Percentiles rank a stretch among this genome's conserved stretches.
Evolutionary conservation across 2,329 filamentous ascomycete species (phyloP).

Genomic region (Teratosphaeria epicoccoides): DNA sequence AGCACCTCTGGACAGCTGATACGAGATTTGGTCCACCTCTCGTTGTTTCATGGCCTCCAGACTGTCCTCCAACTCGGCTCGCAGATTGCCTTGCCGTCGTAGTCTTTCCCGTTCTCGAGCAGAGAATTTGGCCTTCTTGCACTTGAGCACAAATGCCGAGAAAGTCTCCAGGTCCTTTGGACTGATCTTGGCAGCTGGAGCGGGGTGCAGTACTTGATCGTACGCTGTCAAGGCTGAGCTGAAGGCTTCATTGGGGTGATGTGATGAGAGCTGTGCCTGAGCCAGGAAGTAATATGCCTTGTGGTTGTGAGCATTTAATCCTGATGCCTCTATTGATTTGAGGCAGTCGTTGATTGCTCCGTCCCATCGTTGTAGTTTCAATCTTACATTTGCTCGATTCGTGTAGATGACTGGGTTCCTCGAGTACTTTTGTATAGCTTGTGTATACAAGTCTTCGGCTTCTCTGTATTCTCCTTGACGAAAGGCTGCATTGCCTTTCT

Average conservation of each 20-base stretch:
- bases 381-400: slow-evolving; percentile 74
- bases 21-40: slow-evolving; percentile 27
- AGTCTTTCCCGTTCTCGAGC: slow-evolving; percentile 53
- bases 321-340: slow-evolving; percentile 58
- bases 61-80: slow-evolving; percentile 47
- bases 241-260: slow-evolving; percentile 63
- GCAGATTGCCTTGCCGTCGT: slow-evolving; percentile 47
- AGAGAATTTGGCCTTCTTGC: slow-evolving; percentile 82
- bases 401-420: slow-evolving; percentile 72
- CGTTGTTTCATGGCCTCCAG: slow-evolving; percentile 40
- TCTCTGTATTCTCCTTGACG: slow-evolving; percentile 51
- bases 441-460: slow-evolving; percentile 60
- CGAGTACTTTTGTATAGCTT: slow-evolving; percentile 67
- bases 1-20: slow-evolving; percentile 24
- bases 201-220: slow-evolving; percentile 35
- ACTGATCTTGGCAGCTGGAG: slow-evolving; percentile 46
- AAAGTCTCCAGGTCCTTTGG: slow-evolving; percentile 34
- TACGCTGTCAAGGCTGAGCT: slow-evolving; percentile 62
- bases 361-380: slow-evolving; percentile 64
- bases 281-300: slow-evolving; percentile 56
- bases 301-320: slow-evolving; percentile 30
- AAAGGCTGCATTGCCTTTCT: slow-evolving; percentile 54
- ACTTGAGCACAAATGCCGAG: slow-evolving; percentile 61
- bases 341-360: slow-evolving; percentile 68
- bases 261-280: slow-evolving; percentile 68